Conservation (phyloP, 768 basidiomycete genomes). For the Tricholoma saponaceum region DNA sequence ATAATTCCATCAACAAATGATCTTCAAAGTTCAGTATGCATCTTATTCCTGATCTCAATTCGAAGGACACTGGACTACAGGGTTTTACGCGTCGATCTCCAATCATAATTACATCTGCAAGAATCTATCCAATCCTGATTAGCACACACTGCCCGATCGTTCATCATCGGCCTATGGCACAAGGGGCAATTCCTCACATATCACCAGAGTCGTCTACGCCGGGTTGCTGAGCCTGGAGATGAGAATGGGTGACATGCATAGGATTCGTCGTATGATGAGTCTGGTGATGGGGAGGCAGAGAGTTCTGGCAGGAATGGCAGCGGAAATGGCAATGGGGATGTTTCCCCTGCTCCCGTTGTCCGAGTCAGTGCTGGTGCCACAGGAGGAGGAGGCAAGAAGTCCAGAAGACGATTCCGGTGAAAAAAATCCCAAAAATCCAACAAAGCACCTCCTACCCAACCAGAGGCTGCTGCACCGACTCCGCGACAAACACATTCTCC, state of each 20-base stretch:
- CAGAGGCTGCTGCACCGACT: conserved; percentile 45
- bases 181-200: conserved; percentile 94
- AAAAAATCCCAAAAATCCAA: conserved; percentile 16
- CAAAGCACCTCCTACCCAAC: conserved; percentile 10
- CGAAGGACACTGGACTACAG: no score
- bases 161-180: conserved; percentile 85
- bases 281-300: conserved; percentile 5
- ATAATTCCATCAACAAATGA: no score
- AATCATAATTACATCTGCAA: no score
- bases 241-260: background rate
- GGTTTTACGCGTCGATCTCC: no score
- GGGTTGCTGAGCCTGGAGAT: conserved; percentile 8
- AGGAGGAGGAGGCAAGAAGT: conserved; percentile 8
- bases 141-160: conserved; percentile 90
- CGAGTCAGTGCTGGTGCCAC: background rate
- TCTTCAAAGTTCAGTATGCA: no score
- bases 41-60: no score
- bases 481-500: conserved; percentile 31
- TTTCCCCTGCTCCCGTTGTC: conserved; percentile 11
- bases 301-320: conserved; percentile 8
- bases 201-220: conserved; percentile 46
- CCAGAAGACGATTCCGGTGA: conserved; percentile 13
- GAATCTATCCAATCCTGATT: conserved; percentile 94
- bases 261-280: conserved; percentile 3
- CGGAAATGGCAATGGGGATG: no score